Base-by-base conservation (phyloP, 306 rosid species). In the Malus sylvestris region DNA sequence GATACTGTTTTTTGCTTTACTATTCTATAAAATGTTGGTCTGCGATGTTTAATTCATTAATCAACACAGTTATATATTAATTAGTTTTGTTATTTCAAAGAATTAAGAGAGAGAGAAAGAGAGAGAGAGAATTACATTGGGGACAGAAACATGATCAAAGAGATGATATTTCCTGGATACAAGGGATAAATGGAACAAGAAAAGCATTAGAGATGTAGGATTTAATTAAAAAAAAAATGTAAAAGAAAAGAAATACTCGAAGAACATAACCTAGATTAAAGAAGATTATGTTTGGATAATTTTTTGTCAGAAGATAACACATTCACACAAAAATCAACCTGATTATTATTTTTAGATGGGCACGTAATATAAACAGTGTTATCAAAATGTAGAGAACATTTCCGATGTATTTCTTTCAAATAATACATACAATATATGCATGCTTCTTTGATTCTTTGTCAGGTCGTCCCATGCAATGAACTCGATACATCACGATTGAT, bases 91-190 rank as follows among this genome's bases (percentile, higher is more conserved):
- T 15, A 15, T 19, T 27, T 19, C 5, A 60, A 8, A n/a, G 33
- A 27, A 5, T 35, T 35, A 40, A 8, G 4, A 25, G 40, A 33
- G 38, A 33, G 38, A 33, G 38, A 33, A 3, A 1, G 10, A 8
- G 8, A 55, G 18, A 18, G 3, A 27, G 13, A 27, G 67, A 65
- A 66, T 89, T 91, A 92, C 97, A 89, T n/a, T 0, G 99, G 99
- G 2, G 99, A 90, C 72, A 84, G 35, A 82, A 89, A 95, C 33
- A 95, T 74, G 18, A 87, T 40, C 67, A 95, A 81, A 27, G 99
- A 90, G 67, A 92, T 83, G 22, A 86, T 33, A 87, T 95, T 95
- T 81, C 99, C 99, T 95, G 89, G 67, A 83, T 74, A 70, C 38
- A n/a, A 52, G 66, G 9, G 4, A 67, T 2, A 16, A 10, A 29